These are phyloP conservation scores for Grifola frondosa DNA, from an alignment of 1,284 basidiomycete species.

Conservation along the genomic window DNA sequence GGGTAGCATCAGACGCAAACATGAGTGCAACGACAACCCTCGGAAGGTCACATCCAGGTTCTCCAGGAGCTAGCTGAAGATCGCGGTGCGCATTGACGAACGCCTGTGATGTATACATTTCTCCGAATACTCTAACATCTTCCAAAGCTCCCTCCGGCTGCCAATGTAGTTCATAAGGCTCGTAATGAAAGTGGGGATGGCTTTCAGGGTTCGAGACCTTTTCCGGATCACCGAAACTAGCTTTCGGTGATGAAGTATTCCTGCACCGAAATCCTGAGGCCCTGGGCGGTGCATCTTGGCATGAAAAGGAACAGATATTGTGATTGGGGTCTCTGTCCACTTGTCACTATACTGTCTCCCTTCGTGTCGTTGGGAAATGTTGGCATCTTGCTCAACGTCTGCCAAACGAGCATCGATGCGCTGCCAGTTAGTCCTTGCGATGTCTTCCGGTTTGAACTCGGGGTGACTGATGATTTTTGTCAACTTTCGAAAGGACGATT, in stretches of 20 bases:
- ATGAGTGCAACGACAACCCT: conserved; percentile 3
- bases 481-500: conserved; percentile 8
- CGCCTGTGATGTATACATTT: not conserved
- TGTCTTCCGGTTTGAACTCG: not conserved
- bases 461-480: conserved; percentile 4
- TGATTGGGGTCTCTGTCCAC: too few relatives aligned
- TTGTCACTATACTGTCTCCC: too few relatives aligned
- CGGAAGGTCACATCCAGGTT: not conserved
- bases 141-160: too few relatives aligned
- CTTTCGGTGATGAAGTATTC: too few relatives aligned
- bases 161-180: not conserved
- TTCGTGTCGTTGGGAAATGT: too few relatives aligned
- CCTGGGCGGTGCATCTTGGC: too few relatives aligned
- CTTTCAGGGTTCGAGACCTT: not conserved
- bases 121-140: not conserved
- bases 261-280: too few relatives aligned
- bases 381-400: too few relatives aligned
- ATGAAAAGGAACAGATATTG: too few relatives aligned
- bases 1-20: conserved; percentile 1
- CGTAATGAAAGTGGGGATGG: not conserved
- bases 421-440: too few relatives aligned
- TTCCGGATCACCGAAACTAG: too few relatives aligned
- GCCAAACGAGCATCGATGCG: too few relatives aligned
- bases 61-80: conserved; percentile 3
- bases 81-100: conserved; percentile 1